phyloP scores from a whole-genome alignment of 2,329 filamentous ascomycete genomes.

The Colletotrichum shisoi region DNA sequence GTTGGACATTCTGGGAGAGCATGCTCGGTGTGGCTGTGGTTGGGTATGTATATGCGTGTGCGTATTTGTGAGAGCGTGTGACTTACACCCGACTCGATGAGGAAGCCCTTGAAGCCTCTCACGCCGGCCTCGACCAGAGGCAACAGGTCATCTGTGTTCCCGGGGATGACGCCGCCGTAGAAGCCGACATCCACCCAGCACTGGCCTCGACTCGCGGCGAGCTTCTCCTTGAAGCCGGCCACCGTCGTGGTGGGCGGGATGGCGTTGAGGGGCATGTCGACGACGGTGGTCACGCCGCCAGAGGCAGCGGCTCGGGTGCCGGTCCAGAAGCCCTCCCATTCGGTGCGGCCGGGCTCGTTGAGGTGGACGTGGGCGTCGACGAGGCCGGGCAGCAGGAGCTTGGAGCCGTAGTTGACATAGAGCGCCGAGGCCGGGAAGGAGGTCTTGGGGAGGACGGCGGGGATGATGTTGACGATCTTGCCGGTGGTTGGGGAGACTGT shows the following conservation, averaged over 20 bases:
- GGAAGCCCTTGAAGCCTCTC: conserved; percentile 94
- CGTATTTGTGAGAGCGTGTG: neutral
- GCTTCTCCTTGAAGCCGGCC: conserved; percentile 80
- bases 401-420: conserved; percentile 85
- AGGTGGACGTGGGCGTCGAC: conserved; percentile 98
- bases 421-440: conserved; percentile 75
- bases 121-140: conserved; percentile 85
- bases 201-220: conserved; percentile 81
- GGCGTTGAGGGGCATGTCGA: conserved; percentile 98
- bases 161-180: conserved; percentile 92
- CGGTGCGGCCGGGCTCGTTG: conserved; percentile 94
- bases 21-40: neutral
- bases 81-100: conserved; percentile 93
- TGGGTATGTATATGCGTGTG: no score
- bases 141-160: conserved; percentile 81
- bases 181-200: conserved; percentile 99
- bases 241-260: conserved; percentile 96
- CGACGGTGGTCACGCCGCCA: conserved; percentile 92
- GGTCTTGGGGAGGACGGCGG: conserved; percentile 75
- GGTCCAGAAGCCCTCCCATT: conserved; percentile 98
- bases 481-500: conserved; percentile 79
- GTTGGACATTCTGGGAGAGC: neutral
- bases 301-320: conserved; percentile 93
- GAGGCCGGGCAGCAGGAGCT: conserved; percentile 85
- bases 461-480: conserved; percentile 81